phyloP scores from a whole-genome alignment of 176 grass and related monocot species.

The Paspalum vaginatum region DNA sequence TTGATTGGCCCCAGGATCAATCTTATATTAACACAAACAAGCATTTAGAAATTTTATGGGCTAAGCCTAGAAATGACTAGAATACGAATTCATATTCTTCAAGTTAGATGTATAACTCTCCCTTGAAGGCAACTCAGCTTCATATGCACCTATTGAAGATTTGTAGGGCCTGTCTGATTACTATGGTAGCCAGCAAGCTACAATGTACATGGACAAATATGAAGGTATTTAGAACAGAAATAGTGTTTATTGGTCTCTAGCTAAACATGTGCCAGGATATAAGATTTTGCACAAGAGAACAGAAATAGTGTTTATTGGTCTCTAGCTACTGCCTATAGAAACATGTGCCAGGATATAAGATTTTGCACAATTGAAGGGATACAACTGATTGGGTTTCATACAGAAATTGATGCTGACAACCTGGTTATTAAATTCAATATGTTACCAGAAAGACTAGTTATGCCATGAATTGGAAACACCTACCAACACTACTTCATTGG shows the following conservation, averaged over 20 bases:
- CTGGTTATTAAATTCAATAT: not conserved
- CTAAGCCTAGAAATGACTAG: not conserved
- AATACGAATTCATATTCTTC: not conserved
- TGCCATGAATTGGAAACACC: not conserved
- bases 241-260: not conserved
- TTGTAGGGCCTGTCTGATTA: not conserved
- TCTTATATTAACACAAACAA: not conserved
- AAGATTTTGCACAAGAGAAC: not conserved
- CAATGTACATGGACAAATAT: not conserved
- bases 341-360: not conserved
- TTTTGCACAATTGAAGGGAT: not conserved
- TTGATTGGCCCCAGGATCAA: not conserved
- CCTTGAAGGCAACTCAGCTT: not conserved
- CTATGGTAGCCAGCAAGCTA: not conserved
- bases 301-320: not conserved
- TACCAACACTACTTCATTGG: not conserved
- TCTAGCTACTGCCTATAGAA: not conserved
- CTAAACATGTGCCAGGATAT: not conserved
- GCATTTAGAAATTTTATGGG: not conserved
- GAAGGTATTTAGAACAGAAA: not conserved
- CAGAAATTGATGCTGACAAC: not conserved
- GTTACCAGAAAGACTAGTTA: constrained; percentile 6
- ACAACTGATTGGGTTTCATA: constrained; percentile 14
- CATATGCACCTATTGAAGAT: not conserved
- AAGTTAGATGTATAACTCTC: not conserved